Evolutionary conservation across 1,284 basidiomycete genomes (phyloP).

Genomic region (Athelia psychrophila): DNA sequence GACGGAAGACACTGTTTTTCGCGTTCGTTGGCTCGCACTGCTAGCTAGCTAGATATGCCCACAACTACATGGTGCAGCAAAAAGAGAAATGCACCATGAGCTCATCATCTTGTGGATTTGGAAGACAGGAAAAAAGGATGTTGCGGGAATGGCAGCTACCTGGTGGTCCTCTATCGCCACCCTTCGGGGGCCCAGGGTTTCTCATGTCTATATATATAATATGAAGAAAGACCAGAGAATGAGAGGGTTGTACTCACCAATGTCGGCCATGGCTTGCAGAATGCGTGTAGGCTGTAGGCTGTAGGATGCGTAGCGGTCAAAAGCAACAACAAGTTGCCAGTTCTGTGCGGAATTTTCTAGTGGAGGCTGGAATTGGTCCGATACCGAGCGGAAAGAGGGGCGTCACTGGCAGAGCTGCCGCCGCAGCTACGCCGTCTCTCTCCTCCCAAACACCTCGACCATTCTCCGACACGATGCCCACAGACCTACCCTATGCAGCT

Average conservation of each 20-base stretch:
- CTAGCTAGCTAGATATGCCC: conserved; percentile 59
- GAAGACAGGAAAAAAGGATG: conserved; percentile 21
- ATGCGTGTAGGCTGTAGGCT: background rate
- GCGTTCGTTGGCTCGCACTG: conserved; percentile 29
- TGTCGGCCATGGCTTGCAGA: conserved; percentile 29
- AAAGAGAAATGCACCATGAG: conserved; percentile 62
- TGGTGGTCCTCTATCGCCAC: conserved; percentile 34
- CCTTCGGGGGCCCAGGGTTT: conserved; percentile 20
- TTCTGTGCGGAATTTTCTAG: background rate
- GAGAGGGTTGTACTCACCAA: conserved; percentile 34
- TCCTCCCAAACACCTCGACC: too few species aligned
- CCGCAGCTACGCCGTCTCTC: background rate
- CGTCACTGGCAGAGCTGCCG: background rate
- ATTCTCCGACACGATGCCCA: conserved; percentile 46
- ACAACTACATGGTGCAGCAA: conserved; percentile 55
- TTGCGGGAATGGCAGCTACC: conserved; percentile 13
- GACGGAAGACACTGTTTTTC: conserved; percentile 24
- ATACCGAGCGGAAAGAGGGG: background rate
- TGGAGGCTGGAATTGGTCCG: background rate
- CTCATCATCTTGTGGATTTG: conserved; percentile 25
- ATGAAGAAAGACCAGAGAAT: conserved; percentile 13
- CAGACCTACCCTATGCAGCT: conserved; percentile 94
- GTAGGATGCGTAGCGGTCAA: background rate
- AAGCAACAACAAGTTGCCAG: background rate
- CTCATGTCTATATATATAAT: conserved; percentile 12